phyloP scores from a whole-genome alignment of 2,329 filamentous ascomycete genomes.

The Dactylonectria macrodidyma region DNA sequence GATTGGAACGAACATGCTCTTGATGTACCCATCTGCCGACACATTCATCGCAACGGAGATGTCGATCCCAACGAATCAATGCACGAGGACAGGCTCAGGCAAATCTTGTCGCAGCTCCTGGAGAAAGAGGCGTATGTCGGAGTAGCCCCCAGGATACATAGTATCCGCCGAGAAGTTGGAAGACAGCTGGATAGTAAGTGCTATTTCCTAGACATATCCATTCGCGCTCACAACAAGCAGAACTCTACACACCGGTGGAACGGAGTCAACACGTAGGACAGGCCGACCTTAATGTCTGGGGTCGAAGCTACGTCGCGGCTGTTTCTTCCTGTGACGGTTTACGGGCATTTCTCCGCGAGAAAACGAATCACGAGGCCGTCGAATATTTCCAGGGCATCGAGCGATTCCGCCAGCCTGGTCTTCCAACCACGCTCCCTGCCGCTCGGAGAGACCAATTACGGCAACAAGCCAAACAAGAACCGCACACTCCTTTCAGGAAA shows the following conservation, averaged over 20 bases:
- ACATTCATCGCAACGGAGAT: too few species aligned
- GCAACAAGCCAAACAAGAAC: too few species aligned
- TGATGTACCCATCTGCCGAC: neutral
- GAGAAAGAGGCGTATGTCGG: too few species aligned
- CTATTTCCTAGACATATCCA: too few species aligned
- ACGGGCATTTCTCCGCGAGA: neutral
- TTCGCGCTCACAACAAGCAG: too few species aligned
- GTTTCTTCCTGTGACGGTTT: neutral
- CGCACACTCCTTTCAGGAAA: too few species aligned
- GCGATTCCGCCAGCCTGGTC: neutral
- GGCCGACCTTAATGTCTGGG: neutral
- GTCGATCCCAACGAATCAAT: too few species aligned
- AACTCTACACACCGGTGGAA: neutral
- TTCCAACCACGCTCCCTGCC: neutral
- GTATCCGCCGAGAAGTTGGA: neutral
- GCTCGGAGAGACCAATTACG: neutral
- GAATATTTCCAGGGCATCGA: neutral
- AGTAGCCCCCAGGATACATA: neutral
- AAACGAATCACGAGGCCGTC: neutral
- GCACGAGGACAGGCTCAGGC: too few species aligned
- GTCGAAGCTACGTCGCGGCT: neutral
- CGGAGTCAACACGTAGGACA: neutral
- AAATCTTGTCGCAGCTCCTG: too few species aligned
- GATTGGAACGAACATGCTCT: neutral
- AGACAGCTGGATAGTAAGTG: neutral